Percentiles rank a stretch among this genome's conserved stretches.
Conservation (phyloP, 2,329 filamentous ascomycete genomes). For the Nothophoma quercina region DNA sequence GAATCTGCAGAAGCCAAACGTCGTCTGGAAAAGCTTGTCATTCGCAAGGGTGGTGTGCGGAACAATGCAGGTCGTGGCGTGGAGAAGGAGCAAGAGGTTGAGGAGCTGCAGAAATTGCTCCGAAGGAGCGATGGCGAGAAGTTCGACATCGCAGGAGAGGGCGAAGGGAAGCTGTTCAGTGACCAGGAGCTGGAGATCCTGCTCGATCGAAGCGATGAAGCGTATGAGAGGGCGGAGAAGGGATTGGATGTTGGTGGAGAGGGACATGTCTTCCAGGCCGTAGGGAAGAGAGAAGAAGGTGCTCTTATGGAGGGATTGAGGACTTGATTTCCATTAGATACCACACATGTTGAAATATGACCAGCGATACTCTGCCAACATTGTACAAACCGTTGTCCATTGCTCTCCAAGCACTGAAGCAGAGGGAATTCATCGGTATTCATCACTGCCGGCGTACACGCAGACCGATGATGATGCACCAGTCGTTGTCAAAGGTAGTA, state of each 20-base stretch:
- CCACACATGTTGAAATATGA: no score
- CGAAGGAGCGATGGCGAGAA: slow-evolving; percentile 72
- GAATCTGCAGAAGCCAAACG: slow-evolving; percentile 91
- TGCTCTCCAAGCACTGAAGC: no score
- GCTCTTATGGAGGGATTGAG: slow-evolving; percentile 59
- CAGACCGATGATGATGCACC: no score
- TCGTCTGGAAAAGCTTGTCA: slow-evolving; percentile 90
- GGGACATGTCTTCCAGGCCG: slow-evolving; percentile 69
- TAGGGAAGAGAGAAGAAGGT: slow-evolving; percentile 75
- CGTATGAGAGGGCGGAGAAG: slow-evolving; percentile 76
- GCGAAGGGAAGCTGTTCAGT: slow-evolving; percentile 72
- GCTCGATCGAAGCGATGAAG: slow-evolving; percentile 75
- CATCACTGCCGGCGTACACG: no score
- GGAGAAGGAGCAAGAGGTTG: slow-evolving; percentile 55
- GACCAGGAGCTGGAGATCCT: slow-evolving; percentile 79
- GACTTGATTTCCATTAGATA: slow-evolving; percentile 26
- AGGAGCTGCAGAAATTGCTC: slow-evolving; percentile 57
- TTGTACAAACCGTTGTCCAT: no score
- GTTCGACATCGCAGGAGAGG: slow-evolving; percentile 63
- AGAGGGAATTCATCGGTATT: no score
- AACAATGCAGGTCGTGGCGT: slow-evolving; percentile 61
- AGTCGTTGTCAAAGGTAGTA: no score
- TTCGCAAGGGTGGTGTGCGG: slow-evolving; percentile 79
- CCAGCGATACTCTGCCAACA: no score
- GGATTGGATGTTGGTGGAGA: slow-evolving; percentile 75